phyloP scores from a whole-genome alignment of 2,329 filamentous ascomycete genomes.

The Fusarium aywerte region DNA sequence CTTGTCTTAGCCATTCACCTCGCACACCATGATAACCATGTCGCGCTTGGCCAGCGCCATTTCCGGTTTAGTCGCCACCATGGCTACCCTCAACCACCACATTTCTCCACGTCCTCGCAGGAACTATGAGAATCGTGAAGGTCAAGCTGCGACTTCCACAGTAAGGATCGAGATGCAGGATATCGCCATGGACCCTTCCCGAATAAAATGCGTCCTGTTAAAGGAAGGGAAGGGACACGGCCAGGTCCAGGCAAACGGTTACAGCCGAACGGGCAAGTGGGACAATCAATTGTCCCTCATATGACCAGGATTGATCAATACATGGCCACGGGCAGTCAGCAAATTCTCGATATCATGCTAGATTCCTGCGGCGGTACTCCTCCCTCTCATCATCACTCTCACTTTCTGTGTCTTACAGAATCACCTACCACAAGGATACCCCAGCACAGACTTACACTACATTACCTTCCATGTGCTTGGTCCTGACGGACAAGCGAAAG shows the following conservation, averaged over 20 bases:
- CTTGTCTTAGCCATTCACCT: conserved; percentile 34
- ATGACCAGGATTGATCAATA: conserved; percentile 15
- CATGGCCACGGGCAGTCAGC: conserved; percentile 20
- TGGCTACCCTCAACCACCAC: conserved; percentile 40
- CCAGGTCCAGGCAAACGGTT: conserved; percentile 22
- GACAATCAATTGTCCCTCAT: conserved; percentile 20
- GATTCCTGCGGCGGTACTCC: conserved; percentile 17
- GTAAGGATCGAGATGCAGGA: conserved; percentile 5
- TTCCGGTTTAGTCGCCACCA: conserved; percentile 37
- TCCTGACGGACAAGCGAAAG: conserved; percentile 25
- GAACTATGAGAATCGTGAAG: conserved; percentile 7
- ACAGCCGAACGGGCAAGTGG: conserved; percentile 20
- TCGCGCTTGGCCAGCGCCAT: conserved; percentile 38
- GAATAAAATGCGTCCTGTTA: background rate
- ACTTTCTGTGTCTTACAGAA: conserved; percentile 13
- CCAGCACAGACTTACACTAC: conserved; percentile 13
- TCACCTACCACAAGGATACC: conserved; percentile 20
- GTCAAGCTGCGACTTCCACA: background rate
- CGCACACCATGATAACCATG: conserved; percentile 32
- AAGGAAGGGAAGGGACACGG: conserved; percentile 2
- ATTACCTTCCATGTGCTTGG: conserved; percentile 9
- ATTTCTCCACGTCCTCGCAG: conserved; percentile 14
- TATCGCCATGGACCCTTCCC: background rate
- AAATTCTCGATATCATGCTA: conserved; percentile 31
- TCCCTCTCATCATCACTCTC: background rate